phyloP scores from a whole-genome alignment of 371 early-diverging fungal genomes.

The Rhizomucor pusillus region DNA sequence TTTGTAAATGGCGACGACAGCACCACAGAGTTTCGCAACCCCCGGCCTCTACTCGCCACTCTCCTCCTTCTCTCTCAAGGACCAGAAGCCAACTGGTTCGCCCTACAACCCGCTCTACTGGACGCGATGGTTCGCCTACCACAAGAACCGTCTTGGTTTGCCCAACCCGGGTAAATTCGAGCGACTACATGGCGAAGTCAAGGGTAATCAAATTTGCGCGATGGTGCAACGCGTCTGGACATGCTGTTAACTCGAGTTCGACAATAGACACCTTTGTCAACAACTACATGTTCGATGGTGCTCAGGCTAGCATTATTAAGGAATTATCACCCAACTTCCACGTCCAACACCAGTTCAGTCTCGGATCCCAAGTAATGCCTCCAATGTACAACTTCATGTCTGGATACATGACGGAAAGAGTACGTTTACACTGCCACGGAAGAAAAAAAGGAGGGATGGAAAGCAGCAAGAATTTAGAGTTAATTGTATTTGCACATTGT shows the following conservation, averaged over 20 bases:
- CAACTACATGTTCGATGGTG: conserved; percentile 92
- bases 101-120: conserved; percentile 62
- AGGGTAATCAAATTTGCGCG: conserved; percentile 49
- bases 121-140: conserved; percentile 56
- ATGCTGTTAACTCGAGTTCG: background rate
- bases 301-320: conserved; percentile 89
- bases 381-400: conserved; percentile 89
- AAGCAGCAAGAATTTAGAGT: background rate
- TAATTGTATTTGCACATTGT: background rate
- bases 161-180: conserved; percentile 90
- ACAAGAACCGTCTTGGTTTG: conserved; percentile 65
- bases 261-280: conserved; percentile 73
- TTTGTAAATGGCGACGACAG: conserved; percentile 2
- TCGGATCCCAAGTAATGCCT: conserved; percentile 83
- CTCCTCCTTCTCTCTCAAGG: conserved; percentile 27
- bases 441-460: background rate
- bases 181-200: conserved; percentile 81
- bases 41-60: conserved; percentile 26
- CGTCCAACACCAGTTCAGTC: conserved; percentile 87
- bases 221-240: background rate
- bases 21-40: conserved; percentile 11
- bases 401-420: conserved; percentile 63
- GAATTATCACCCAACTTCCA: conserved; percentile 91
- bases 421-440: conserved; percentile 11
- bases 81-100: conserved; percentile 39